Evolutionary conservation across 495 filamentous ascomycete genomes (phyloP).

Genomic region (Lasiosphaeria miniovina): DNA sequence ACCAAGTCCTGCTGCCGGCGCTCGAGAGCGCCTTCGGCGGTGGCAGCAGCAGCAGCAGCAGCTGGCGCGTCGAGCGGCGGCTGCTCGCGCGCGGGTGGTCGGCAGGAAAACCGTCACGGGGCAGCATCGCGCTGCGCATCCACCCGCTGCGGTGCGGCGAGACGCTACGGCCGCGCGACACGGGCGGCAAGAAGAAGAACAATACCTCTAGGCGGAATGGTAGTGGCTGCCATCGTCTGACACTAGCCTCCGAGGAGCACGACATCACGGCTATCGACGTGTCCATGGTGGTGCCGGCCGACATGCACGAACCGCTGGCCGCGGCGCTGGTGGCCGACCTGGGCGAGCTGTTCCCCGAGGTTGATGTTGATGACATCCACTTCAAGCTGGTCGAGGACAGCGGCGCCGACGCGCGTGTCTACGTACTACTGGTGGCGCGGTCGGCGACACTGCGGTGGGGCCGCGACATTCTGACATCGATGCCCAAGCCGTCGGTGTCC

Average conservation of each 20-base stretch:
- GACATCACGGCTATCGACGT: slow-evolving; percentile 58
- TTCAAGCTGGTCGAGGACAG: slow-evolving; percentile 58
- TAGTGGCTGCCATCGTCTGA: slow-evolving; percentile 14
- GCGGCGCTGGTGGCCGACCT: slow-evolving; percentile 36
- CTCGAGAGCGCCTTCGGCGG: slow-evolving; percentile 64
- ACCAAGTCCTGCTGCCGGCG: slow-evolving; percentile 70
- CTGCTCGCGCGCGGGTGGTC: slow-evolving; percentile 68
- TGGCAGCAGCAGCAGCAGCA: slow-evolving; percentile 23
- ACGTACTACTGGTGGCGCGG: slow-evolving; percentile 70
- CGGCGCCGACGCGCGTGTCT: slow-evolving; percentile 57
- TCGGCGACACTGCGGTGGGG: slow-evolving; percentile 63
- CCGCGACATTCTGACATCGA: slow-evolving; percentile 59
- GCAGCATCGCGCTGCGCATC: slow-evolving; percentile 58
- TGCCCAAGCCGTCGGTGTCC: slow-evolving; percentile 28
- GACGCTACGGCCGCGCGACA: slow-evolving; percentile 42
- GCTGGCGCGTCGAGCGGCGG: slow-evolving; percentile 42
- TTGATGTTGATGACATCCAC: slow-evolving; percentile 33
- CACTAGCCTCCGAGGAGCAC: slow-evolving; percentile 11
- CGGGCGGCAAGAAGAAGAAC: too few species aligned
- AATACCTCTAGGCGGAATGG: too few species aligned
- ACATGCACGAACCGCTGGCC: slow-evolving; percentile 42
- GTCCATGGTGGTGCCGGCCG: slow-evolving; percentile 51
- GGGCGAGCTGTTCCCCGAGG: slow-evolving; percentile 38
- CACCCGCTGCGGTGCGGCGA: slow-evolving; percentile 46
- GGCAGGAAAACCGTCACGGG: slow-evolving; percentile 52